Conservation (phyloP, 257 asterid genomes). For the Thymus mandschuricus region DNA sequence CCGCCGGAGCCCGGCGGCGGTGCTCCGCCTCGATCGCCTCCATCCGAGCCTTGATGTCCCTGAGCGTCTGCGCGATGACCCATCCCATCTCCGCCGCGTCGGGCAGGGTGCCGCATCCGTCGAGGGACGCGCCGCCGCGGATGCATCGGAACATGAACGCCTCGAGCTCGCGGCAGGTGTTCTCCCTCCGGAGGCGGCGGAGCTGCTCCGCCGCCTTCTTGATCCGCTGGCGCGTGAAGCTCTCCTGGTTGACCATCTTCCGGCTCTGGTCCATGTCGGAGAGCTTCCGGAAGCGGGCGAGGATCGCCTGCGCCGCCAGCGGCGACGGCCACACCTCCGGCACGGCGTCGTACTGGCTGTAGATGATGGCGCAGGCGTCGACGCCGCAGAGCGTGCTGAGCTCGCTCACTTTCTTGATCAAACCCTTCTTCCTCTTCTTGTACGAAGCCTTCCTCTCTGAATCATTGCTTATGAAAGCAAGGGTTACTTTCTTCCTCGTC, state of each 20-base stretch:
- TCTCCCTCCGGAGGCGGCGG: conserved; percentile 39
- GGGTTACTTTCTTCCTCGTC: conserved; percentile 48
- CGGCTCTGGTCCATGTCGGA: conserved; percentile 37
- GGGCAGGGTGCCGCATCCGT: conserved; percentile 2
- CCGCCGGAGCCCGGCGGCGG: not conserved
- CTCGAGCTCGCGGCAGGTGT: conserved; percentile 33
- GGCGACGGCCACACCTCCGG: conserved; percentile 56
- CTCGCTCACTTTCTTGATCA: conserved; percentile 51
- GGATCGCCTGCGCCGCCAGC: conserved; percentile 36
- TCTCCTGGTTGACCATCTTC: conserved; percentile 53
- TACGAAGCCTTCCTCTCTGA: conserved; percentile 49
- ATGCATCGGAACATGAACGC: conserved; percentile 34
- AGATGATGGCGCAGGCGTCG: conserved; percentile 46
- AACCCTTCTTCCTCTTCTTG: conserved; percentile 54
- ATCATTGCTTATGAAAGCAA: conserved; percentile 46
- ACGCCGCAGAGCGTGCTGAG: conserved; percentile 51
- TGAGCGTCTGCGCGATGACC: conserved; percentile 32
- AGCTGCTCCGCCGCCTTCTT: conserved; percentile 42
- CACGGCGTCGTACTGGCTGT: conserved; percentile 41
- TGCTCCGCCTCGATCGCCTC: not conserved
- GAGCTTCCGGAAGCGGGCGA: conserved; percentile 39
- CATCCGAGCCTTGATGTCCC: conserved; percentile 32
- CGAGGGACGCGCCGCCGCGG: conserved; percentile 2
- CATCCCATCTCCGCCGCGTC: conserved; percentile 37
- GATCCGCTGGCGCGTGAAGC: conserved; percentile 44